Conservation (phyloP, 1,284 basidiomycete species). For the Ceratobasidium sp. region DNA sequence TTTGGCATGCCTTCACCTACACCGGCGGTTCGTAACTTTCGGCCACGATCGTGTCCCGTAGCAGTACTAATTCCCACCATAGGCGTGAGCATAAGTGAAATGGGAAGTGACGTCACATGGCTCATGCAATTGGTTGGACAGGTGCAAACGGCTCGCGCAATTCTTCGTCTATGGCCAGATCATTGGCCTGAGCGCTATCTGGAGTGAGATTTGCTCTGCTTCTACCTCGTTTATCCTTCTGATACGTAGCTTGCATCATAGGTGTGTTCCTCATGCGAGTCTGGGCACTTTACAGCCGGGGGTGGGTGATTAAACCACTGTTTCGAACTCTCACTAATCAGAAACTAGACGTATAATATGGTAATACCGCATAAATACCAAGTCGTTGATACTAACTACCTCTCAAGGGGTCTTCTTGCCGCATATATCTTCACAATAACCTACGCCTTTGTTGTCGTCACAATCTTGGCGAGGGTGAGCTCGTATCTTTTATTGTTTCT, state of each 20-base stretch:
- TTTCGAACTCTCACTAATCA: not conserved
- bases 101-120: too few relatives aligned
- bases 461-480: not conserved
- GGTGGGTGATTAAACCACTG: not conserved
- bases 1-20: conserved; percentile 1
- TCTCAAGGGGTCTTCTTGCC: not conserved
- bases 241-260: too few relatives aligned
- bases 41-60: too few relatives aligned
- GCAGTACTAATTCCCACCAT: not conserved
- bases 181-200: not conserved
- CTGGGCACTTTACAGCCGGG: conserved; percentile 17
- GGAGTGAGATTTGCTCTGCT: not conserved
- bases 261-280: conserved; percentile 7
- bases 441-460: not conserved
- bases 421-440: conserved; percentile 1
- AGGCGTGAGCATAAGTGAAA: not conserved
- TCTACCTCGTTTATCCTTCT: too few relatives aligned
- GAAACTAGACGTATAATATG: conserved; percentile 13
- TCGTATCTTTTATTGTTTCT: not conserved
- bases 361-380: not conserved
- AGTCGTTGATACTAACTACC: too few relatives aligned
- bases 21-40: not conserved
- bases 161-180: conserved; percentile 4
- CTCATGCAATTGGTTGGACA: not conserved
- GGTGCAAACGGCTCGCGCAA: not conserved